Conservation (phyloP, 1,284 basidiomycete genomes). For the Athelia sp. region DNA sequence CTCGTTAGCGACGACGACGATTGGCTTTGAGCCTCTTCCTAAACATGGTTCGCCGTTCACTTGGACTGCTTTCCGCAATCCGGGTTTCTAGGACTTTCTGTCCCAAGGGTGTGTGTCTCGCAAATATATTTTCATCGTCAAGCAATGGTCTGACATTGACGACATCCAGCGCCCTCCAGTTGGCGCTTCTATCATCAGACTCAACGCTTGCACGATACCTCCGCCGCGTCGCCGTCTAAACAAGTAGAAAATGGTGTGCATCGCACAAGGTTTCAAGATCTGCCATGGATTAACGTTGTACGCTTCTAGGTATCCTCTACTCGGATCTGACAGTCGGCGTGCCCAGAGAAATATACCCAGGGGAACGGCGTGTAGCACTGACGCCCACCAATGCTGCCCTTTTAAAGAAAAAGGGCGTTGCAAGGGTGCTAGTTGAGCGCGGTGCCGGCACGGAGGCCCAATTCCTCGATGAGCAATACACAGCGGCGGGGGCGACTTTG, state of each 20-base stretch:
- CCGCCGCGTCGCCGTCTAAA: too few relatives aligned
- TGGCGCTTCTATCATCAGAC: too few relatives aligned
- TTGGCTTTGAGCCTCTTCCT: background rate
- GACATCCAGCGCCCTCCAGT: too few relatives aligned
- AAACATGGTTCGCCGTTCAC: background rate
- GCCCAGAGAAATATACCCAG: slow-evolving; percentile 68
- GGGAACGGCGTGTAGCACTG: slow-evolving; percentile 74
- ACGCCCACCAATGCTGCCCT: slow-evolving; percentile 72
- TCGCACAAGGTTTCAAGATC: too few relatives aligned
- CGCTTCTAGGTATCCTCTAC: slow-evolving; percentile 54
- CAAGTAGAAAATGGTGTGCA: too few relatives aligned
- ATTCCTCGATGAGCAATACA: slow-evolving; percentile 76
- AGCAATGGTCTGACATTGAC: too few relatives aligned
- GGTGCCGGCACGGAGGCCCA: slow-evolving; percentile 69
- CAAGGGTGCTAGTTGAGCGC: slow-evolving; percentile 64
- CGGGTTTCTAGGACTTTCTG: background rate
- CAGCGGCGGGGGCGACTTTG: slow-evolving; percentile 71
- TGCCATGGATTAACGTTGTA: too few relatives aligned
- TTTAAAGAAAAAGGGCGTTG: slow-evolving; percentile 78
- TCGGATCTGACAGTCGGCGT: slow-evolving; percentile 72
- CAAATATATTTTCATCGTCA: background rate
- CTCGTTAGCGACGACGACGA: too few relatives aligned
- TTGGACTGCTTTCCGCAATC: background rate
- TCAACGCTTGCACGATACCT: too few relatives aligned
- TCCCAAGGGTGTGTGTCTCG: background rate